A percentile compares a stretch with the other conserved stretches of the same genome.
Conservation (phyloP, 2,329 filamentous ascomycete species). For the Onygenales sp. region DNA sequence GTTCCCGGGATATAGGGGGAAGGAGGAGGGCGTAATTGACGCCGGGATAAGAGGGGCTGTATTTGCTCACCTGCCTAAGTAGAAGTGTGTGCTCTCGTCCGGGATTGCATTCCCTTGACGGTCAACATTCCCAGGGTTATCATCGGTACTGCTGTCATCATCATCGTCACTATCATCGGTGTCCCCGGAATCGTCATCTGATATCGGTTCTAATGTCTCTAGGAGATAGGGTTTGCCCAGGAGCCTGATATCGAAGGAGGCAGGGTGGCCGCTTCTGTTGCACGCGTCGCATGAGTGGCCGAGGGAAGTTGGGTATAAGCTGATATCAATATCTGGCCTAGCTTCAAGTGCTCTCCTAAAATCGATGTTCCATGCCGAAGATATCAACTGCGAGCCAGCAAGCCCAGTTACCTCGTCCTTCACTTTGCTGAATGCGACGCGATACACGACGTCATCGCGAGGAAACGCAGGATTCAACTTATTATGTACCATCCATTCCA, state of each 20-base stretch:
- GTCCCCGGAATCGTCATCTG: slow-evolving; percentile 27
- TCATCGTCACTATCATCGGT: slow-evolving; percentile 23
- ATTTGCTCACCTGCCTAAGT: slow-evolving; percentile 39
- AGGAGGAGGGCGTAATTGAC: neutral
- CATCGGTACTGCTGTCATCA: slow-evolving; percentile 20
- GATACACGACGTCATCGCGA: slow-evolving; percentile 54
- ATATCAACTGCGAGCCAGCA: slow-evolving; percentile 61
- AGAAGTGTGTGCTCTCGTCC: slow-evolving; percentile 38
- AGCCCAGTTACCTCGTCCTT: slow-evolving; percentile 61
- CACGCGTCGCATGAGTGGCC: slow-evolving; percentile 58
- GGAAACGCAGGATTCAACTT: slow-evolving; percentile 64
- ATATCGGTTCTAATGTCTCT: slow-evolving; percentile 55
- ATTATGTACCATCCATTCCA: slow-evolving; percentile 76
- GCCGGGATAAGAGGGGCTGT: neutral
- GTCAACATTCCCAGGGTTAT: slow-evolving; percentile 29
- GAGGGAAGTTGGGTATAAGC: slow-evolving; percentile 33
- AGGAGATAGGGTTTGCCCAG: slow-evolving; percentile 57
- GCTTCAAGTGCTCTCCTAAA: slow-evolving; percentile 59
- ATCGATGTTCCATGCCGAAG: slow-evolving; percentile 57
- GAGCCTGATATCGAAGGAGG: slow-evolving; percentile 55
- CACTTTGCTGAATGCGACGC: slow-evolving; percentile 59
- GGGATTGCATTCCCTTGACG: slow-evolving; percentile 40
- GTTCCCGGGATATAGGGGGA: neutral
- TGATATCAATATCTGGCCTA: slow-evolving; percentile 51
- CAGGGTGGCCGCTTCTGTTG: slow-evolving; percentile 58